Evolutionary conservation across 306 rosid genomes (phyloP), one percentile per base, ranked within the genome.

Genomic region (Mimosa bimucronata): DNA sequence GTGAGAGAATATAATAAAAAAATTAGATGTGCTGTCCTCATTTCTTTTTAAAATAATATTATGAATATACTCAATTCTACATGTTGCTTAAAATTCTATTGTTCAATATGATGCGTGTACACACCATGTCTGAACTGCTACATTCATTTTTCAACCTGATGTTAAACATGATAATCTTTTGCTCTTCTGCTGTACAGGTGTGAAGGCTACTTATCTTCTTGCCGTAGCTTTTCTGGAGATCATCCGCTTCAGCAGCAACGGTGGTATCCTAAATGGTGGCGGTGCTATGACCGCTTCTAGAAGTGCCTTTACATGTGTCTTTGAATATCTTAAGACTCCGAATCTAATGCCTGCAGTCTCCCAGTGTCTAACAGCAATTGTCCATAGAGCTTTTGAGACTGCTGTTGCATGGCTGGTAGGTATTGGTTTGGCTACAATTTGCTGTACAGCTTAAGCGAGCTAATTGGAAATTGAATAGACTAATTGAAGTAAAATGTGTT

Each of bases 171-270:
- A 23, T 42, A 26, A 2, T 40, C 55, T 70, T 65, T 61, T 71
- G 71, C 67, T 73, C 65, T 37, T 66, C 69, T 72, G 69, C 46
- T 75, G 82, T 89, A 82, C 79, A 95, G 99, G 97, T n/a, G 99
- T 95, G 79, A 95, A 95, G 85, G 97, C 99, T 76, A 95, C 99
- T 16, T 95, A 95, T 88, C 99, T 95, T 85, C 99, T 95, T 77
- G 99, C 99, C 0, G 99, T 95, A 78, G 97, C 98, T 81, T 92
- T 93, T 82, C 88, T 92, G 67, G 99, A 95, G 91, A 95, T 91
- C 67, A 95, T 92, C 64, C 98, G 99, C 82, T 95, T 95, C 84
- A 88, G 92, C 87, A 92, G 98, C 85, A 95, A 95, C 80, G 98
- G 98, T 26, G 98, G 98, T 68, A 79, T 92, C 80, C 96, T 95